Base-by-base conservation (phyloP, 2,329 filamentous ascomycete species). In the Fusarium pininemorale region DNA sequence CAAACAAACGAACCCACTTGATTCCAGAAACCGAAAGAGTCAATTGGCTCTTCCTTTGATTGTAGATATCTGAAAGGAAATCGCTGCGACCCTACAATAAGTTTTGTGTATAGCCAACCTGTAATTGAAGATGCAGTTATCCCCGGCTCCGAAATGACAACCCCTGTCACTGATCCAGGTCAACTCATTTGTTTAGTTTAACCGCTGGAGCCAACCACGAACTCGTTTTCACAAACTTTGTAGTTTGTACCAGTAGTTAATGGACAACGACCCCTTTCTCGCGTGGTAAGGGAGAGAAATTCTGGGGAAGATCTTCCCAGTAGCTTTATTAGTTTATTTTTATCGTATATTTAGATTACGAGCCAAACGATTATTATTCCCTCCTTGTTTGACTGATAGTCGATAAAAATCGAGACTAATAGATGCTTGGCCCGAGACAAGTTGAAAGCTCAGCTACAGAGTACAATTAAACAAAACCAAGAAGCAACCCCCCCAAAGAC, bases 241-340 rank as follows among this genome's bases (percentile, higher is more conserved):
- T 61, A 35, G 57, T 48, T 59, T 20, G 26, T 61, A 35, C 60
- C n/a, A 51, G 57, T 57, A 58, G 64, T 54, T 37, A 60, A 41
- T 38, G 16, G 30, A 56, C 41, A 28, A 60, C 41, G 41, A 45
- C 64, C 65, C 64, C 65, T 65, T 72, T 66, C 42, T 53, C 45
- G 35, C 22, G 37, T 37, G 32, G 62, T 32, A 71, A 45, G 47
- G 56, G 39, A n/a, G 18, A 39, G 16, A 56, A 60, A 72, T 39
- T 65, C 69, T 35, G 70, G 70, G 63, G 69, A 72, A 72, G 69
- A 64, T 72, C 61, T 56, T 62, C 63, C 37, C 16, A 24, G 39
- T n/a, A 63, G 41, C 37, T 59, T 63, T 30, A 32, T 55, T 41
- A 47, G 60, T 35, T 30, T 32, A 63, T 45, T 41, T 56, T 22